A percentile compares a stretch with the other conserved stretches of the same genome.
Evolutionary conservation across 202 grass and related monocot species (phyloP).

Genomic region (Setaria italica): DNA sequence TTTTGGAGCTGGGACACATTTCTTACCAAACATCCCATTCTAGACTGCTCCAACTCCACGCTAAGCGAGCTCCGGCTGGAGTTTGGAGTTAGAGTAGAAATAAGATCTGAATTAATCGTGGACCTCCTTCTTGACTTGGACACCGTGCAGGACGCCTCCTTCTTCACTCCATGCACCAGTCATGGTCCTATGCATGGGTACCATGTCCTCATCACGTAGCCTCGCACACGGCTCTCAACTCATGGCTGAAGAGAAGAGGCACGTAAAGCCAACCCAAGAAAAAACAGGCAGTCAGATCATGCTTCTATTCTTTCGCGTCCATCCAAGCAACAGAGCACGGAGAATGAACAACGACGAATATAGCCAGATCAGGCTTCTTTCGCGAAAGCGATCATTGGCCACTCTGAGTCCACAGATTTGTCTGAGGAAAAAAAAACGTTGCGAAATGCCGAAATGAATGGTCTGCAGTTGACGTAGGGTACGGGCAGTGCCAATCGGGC

Average conservation of each 20-base stretch:
- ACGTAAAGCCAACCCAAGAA: background rate
- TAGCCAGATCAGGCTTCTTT: background rate
- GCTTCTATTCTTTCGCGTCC: background rate
- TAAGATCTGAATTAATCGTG: too few relatives aligned
- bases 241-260: background rate
- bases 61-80: too few relatives aligned
- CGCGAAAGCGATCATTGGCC: background rate
- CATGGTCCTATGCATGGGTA: too few relatives aligned
- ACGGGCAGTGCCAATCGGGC: background rate
- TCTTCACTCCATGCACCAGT: too few relatives aligned
- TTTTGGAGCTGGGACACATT: too few relatives aligned
- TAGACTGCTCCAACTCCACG: too few relatives aligned
- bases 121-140: too few relatives aligned
- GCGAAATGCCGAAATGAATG: background rate
- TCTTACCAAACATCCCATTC: too few relatives aligned
- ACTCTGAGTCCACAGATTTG: slow-evolving; percentile 18
- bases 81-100: too few relatives aligned
- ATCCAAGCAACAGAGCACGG: background rate
- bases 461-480: background rate
- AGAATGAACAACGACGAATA: background rate
- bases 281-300: background rate
- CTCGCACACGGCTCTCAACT: background rate
- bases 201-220: too few relatives aligned
- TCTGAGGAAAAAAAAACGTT: background rate
- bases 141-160: too few relatives aligned